phyloP scores from a whole-genome alignment of 1,139 yeast genomes.

The Magnusiomyces suaveolens region DNA sequence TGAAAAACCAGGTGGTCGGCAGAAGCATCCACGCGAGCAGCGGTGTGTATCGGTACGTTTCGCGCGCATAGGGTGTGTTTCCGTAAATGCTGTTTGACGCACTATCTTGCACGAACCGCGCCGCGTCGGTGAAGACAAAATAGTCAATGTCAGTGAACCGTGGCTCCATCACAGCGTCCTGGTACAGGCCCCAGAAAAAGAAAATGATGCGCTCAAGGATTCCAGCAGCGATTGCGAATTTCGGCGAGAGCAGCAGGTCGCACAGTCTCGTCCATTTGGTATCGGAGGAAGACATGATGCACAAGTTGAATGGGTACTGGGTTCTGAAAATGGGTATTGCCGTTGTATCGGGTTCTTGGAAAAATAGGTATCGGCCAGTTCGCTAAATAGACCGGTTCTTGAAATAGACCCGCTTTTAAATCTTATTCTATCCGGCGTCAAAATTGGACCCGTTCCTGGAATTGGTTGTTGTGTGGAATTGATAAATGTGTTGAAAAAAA shows the following conservation, averaged over 20 bases:
- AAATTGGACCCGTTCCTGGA: no score
- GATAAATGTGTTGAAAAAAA: no score
- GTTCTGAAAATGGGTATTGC: no score
- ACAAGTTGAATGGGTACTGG: no score
- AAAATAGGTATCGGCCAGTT: no score
- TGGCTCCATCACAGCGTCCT: constrained; percentile 69
- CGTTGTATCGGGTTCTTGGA: no score
- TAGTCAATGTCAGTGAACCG: constrained; percentile 92
- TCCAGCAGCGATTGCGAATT: constrained; percentile 13
- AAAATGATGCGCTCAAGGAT: constrained; percentile 49
- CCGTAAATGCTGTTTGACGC: background rate
- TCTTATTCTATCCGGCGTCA: no score
- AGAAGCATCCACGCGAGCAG: constrained; percentile 78
- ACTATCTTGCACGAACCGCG: constrained; percentile 45
- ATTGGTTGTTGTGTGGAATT: no score
- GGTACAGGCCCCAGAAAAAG: constrained; percentile 76
- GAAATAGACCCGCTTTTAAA: no score
- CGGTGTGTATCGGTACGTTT: constrained; percentile 90
- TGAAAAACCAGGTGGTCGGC: constrained; percentile 42
- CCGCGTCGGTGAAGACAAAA: constrained; percentile 86
- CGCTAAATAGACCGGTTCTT: no score
- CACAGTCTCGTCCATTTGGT: no score
- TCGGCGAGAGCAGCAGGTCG: background rate
- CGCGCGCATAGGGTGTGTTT: constrained; percentile 67
- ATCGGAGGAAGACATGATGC: no score